A percentile compares a stretch with the other conserved stretches of the same genome.
Evolutionary conservation across 768 basidiomycete genomes (phyloP).

Genomic region (Amanita molliuscula): DNA sequence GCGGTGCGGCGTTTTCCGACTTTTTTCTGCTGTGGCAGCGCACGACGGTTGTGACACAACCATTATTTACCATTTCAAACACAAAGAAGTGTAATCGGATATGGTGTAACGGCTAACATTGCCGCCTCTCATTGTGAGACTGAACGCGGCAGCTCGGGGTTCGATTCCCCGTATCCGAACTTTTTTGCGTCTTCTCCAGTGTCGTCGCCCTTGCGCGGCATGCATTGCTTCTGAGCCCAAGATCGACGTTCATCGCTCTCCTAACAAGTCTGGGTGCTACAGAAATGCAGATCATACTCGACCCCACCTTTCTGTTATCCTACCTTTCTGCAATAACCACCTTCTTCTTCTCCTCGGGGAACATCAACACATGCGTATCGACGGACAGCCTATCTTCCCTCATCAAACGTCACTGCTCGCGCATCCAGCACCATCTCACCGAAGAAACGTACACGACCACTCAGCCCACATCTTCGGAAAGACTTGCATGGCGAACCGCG

Average conservation of each 20-base stretch:
- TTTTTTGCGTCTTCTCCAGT: constrained; percentile 10
- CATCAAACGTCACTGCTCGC: neutral
- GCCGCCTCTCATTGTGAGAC: constrained; percentile 35
- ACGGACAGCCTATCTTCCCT: neutral
- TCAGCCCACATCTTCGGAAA: neutral
- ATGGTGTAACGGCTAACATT: constrained; percentile 56
- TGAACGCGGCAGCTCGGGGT: constrained; percentile 44
- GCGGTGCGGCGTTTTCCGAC: no score
- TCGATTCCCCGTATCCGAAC: constrained; percentile 47
- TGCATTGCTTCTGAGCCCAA: no score
- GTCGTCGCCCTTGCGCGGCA: no score
- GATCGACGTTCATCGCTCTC: no score
- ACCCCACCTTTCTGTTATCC: neutral
- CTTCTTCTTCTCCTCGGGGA: no score
- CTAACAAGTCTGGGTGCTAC: neutral
- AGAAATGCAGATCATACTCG: neutral
- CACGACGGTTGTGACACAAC: no score
- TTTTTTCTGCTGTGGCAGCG: no score
- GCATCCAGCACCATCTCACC: neutral
- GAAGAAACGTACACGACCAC: neutral
- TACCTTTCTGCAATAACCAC: neutral
- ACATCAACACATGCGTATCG: no score
- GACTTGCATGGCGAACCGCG: neutral
- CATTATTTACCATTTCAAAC: no score
- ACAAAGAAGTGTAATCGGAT: constrained; percentile 15